Conservation (phyloP, 140 eudicot genomes). For the Senecio squalidus region DNA sequence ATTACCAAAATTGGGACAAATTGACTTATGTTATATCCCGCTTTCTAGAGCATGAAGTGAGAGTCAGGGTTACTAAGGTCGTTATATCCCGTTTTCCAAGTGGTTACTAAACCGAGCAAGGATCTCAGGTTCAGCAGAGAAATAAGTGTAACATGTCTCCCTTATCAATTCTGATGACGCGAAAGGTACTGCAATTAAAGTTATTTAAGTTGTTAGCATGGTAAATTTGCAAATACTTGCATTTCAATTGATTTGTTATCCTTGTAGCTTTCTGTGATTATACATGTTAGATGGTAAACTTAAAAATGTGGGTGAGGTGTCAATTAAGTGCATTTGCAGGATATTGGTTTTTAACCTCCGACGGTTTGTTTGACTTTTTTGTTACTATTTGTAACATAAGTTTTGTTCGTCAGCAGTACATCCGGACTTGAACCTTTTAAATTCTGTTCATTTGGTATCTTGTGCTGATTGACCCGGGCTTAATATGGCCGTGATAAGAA, state of each 20-base stretch:
- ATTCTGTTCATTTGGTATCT: neutral
- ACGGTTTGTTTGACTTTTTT: neutral
- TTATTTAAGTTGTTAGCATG: neutral
- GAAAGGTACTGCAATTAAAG: constrained; percentile 2
- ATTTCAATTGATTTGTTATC: constrained; percentile 11
- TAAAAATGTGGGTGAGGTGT: constrained; percentile 3
- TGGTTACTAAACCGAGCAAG: neutral
- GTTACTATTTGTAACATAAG: neutral
- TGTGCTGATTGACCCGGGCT: no score
- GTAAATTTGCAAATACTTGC: neutral
- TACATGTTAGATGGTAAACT: neutral
- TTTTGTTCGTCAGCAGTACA: neutral
- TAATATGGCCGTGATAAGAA: neutral
- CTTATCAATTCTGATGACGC: neutral
- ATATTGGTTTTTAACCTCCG: neutral
- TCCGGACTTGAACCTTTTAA: neutral
- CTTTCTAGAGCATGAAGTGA: constrained; percentile 2
- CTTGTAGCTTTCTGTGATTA: neutral
- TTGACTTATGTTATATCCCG: neutral
- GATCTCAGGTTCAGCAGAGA: neutral
- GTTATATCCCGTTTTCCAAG: neutral
- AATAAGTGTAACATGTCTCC: neutral
- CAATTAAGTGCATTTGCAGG: neutral
- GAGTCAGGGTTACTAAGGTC: neutral
- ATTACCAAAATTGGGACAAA: constrained; percentile 1